Conservation (phyloP, 164 flowering plant genomes). For the Tetracentron sinense region DNA sequence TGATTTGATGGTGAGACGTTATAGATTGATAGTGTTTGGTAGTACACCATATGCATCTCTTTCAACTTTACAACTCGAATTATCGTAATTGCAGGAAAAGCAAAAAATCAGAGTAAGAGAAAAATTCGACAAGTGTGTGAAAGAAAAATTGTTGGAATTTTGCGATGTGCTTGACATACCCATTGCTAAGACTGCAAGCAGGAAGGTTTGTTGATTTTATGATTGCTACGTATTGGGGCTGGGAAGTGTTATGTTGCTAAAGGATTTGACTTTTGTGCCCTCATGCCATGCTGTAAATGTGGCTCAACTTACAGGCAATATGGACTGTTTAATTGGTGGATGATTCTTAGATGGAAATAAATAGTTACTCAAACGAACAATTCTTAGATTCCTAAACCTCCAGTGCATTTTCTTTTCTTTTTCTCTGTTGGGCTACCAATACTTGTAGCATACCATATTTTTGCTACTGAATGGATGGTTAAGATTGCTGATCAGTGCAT, state of each 20-base stretch:
- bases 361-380: not conserved
- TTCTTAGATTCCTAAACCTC: not conserved
- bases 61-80: not conserved
- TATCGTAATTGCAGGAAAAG: conserved; percentile 60
- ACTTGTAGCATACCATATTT: not conserved
- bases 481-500: not conserved
- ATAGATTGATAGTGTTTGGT: not conserved
- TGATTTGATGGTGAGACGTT: not conserved
- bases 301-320: not conserved
- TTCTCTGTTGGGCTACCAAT: too few relatives aligned
- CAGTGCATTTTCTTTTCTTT: not conserved
- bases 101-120: conserved; percentile 66
- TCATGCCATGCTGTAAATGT: too few relatives aligned
- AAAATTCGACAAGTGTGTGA: conserved; percentile 71
- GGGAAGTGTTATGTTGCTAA: not conserved
- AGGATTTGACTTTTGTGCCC: too few relatives aligned
- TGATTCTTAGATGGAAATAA: not conserved
- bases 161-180: conserved; percentile 84
- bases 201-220: conserved; percentile 57
- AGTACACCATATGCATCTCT: not conserved
- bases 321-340: not conserved
- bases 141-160: conserved; percentile 73
- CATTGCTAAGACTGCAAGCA: conserved; percentile 53
- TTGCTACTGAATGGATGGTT: not conserved
- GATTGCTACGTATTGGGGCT: not conserved